Percentiles rank a stretch among this genome's conserved stretches.
Evolutionary conservation across 768 basidiomycete species (phyloP).

Genomic region (Amanita thiersii): DNA sequence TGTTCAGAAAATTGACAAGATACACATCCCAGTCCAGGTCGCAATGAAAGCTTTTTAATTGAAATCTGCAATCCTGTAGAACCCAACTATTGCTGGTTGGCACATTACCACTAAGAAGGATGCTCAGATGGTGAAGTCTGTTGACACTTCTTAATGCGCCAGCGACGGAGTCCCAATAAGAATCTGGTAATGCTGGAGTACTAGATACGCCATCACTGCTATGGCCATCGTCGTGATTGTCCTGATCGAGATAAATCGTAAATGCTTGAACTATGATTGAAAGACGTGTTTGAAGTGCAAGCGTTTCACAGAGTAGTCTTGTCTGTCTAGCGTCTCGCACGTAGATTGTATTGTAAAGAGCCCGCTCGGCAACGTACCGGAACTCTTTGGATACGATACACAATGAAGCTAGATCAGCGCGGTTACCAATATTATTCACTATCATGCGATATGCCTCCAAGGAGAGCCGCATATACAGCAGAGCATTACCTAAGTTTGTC

Average conservation of each 20-base stretch:
- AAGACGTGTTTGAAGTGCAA: constrained; percentile 39
- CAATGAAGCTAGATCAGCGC: constrained; percentile 46
- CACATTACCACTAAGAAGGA: constrained; percentile 33
- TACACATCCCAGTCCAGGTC: constrained; percentile 57
- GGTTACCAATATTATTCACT: constrained; percentile 41
- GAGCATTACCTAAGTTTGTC: constrained; percentile 44
- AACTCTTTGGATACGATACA: constrained; percentile 53
- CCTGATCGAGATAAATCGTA: constrained; percentile 35
- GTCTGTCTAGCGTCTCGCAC: constrained; percentile 31
- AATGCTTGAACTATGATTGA: constrained; percentile 45
- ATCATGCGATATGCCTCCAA: constrained; percentile 53
- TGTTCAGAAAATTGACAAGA: constrained; percentile 44
- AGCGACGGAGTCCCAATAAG: constrained; percentile 41
- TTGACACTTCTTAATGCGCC: constrained; percentile 38
- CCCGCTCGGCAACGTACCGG: constrained; percentile 44
- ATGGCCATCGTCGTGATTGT: constrained; percentile 17
- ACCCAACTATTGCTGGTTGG: constrained; percentile 32
- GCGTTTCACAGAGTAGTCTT: constrained; percentile 36
- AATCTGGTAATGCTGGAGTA: constrained; percentile 18
- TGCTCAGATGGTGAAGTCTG: constrained; percentile 42
- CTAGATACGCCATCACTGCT: constrained; percentile 19
- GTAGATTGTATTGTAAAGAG: constrained; percentile 52
- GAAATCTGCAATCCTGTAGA: constrained; percentile 36
- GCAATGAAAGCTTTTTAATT: constrained; percentile 53
- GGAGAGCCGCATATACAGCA: constrained; percentile 46